Evolutionary conservation across 2,329 filamentous ascomycete species (phyloP).

Genomic region (Ophiostoma sp.): DNA sequence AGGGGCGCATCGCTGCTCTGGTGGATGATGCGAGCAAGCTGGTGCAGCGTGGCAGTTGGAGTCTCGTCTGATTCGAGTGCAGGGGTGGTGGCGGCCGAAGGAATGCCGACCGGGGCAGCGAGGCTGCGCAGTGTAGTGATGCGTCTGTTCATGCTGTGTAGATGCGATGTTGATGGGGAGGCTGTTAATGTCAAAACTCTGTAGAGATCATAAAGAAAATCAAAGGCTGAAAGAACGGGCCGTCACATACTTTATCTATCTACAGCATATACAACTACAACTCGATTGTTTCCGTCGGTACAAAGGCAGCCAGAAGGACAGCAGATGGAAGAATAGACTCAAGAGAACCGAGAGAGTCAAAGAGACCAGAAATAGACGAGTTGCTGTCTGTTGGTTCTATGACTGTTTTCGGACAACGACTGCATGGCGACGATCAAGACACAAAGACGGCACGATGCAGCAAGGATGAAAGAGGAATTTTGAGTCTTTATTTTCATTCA

Average conservation of each 20-base stretch:
- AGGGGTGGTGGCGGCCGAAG: neutral
- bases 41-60: neutral
- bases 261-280: neutral
- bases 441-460: too few relatives aligned
- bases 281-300: neutral
- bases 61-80: neutral
- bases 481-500: too few relatives aligned
- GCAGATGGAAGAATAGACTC: neutral
- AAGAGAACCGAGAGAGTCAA: neutral
- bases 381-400: neutral
- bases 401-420: neutral
- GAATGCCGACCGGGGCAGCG: neutral
- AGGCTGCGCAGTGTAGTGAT: conserved; percentile 6
- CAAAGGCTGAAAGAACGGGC: neutral
- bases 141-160: neutral
- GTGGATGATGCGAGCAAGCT: neutral
- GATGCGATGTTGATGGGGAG: neutral
- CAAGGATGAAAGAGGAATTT: too few relatives aligned
- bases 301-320: neutral
- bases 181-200: neutral
- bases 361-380: neutral
- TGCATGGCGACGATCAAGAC: too few relatives aligned
- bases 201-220: neutral
- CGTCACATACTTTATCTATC: neutral
- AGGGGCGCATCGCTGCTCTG: neutral